These are phyloP conservation scores for Nymphaea colorata DNA, from an alignment of 164 flowering plant genomes.

Conservation along the genomic window DNA sequence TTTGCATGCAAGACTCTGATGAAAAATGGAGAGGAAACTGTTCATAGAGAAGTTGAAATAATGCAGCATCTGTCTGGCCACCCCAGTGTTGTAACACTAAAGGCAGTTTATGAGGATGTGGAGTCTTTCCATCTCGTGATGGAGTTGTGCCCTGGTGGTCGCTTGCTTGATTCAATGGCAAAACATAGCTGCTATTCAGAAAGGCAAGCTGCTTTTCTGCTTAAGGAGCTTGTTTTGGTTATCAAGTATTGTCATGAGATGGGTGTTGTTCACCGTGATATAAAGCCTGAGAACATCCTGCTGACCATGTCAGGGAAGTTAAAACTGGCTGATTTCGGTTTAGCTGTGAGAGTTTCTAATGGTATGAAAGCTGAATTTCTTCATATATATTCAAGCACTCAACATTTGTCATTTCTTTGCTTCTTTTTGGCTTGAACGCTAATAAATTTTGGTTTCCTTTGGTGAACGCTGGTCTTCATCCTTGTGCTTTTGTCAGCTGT, in stretches of 20 bases:
- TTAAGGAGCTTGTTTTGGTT: slow-evolving; percentile 58
- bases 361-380: slow-evolving; percentile 24
- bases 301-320: slow-evolving; percentile 65
- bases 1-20: slow-evolving; percentile 50
- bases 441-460: not conserved
- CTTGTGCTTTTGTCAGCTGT: too few relatives aligned
- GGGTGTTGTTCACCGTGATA: slow-evolving; percentile 95
- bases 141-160: slow-evolving; percentile 88
- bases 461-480: not conserved
- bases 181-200: slow-evolving; percentile 52
- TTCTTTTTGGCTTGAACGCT: not conserved
- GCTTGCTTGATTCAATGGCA: slow-evolving; percentile 73
- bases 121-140: slow-evolving; percentile 83
- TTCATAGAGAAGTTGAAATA: slow-evolving; percentile 91
- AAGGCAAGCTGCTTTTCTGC: slow-evolving; percentile 59
- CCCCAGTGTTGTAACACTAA: slow-evolving; percentile 75
- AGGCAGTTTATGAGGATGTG: slow-evolving; percentile 73
- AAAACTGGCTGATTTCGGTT: slow-evolving; percentile 93
- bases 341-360: slow-evolving; percentile 72
- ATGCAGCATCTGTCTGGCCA: slow-evolving; percentile 98
- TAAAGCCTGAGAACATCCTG: slow-evolving; percentile 93
- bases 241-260: slow-evolving; percentile 96
- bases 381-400: not conserved
- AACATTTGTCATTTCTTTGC: not conserved
- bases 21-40: slow-evolving; percentile 58